Evolutionary conservation across 2,329 filamentous ascomycete genomes (phyloP), one percentile per base, ranked within the genome.

Genomic region (Calonectria ilicicola): DNA sequence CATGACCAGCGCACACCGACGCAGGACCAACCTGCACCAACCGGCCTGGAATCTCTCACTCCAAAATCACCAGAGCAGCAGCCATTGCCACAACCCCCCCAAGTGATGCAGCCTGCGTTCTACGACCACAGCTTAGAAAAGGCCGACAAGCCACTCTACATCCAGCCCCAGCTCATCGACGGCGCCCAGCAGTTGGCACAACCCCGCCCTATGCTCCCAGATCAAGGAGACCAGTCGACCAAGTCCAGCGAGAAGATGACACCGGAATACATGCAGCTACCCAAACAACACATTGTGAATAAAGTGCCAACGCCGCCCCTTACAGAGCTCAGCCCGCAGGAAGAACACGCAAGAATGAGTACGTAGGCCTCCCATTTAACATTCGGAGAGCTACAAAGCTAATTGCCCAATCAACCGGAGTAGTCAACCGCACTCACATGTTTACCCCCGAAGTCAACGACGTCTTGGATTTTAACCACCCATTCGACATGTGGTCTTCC

Each of bases 271-370:
- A 68, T 68, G 51, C 53, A 46, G 27, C n/a, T 60, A 21, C 53
- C 51, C 29, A 60, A 68, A 53, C 65, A 62, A 53, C 65, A 68
- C 47, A 68, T 68, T 53, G 53, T 60, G 40, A 60, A 68, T 29
- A 58, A 68, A 53, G 51, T 49, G 29, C 51, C 42, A 15, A 60
- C 53, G 10, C 38, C 65, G n/a, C 42, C 65, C 21, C 53, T 62
- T 15, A 40, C 53, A 15, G 65, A 68, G 40, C 65, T 62, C 27
- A 62, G 65, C 14, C 51, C 65, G 6, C 51, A 62, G 51, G 65
- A 62, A 17, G 65, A 68, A 10, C 44, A 40, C n/a, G 65, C 65
- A 23, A 51, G 65, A 68, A 60, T 68, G 65, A 68, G 65, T 68
- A 68, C 29, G 65, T 68, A 6, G 58, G 23, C 21, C 38, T 44